Evolutionary conservation across 768 basidiomycete species (phyloP).

Genomic region (Lanmaoa rubissima): DNA sequence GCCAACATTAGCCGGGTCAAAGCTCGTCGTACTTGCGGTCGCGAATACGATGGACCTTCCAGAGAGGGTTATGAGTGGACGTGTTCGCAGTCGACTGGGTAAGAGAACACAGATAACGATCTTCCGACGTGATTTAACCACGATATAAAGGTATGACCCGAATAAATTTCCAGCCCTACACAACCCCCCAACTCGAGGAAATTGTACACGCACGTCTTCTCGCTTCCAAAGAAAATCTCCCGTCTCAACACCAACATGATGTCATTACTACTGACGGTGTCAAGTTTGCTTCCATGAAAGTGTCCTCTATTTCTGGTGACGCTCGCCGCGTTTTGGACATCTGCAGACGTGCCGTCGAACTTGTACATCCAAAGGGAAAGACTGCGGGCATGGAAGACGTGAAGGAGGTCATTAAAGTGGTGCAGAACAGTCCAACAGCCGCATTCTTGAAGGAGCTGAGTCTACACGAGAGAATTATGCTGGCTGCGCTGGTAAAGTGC

Average conservation of each 20-base stretch:
- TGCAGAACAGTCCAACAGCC: conserved; percentile 91
- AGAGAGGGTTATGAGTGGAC: conserved; percentile 87
- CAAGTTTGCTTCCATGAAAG: conserved; percentile 79
- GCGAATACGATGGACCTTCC: conserved; percentile 99
- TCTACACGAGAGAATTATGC: conserved; percentile 85
- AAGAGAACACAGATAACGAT: conserved; percentile 20
- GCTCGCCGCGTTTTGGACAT: conserved; percentile 92
- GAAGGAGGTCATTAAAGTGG: conserved; percentile 71
- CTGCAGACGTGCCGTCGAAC: conserved; percentile 88
- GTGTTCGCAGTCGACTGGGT: conserved; percentile 92
- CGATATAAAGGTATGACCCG: conserved; percentile 70
- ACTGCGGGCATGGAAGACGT: conserved; percentile 71
- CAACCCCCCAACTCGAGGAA: conserved; percentile 67
- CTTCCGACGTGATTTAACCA: background rate
- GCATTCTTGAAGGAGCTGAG: conserved; percentile 80
- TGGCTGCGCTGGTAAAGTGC: conserved; percentile 80
- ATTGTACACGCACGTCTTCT: conserved; percentile 85
- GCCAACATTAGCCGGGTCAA: conserved; percentile 87
- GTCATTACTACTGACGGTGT: conserved; percentile 71
- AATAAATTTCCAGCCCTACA: conserved; percentile 92
- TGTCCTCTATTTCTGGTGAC: conserved; percentile 85
- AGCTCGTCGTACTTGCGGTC: conserved; percentile 92
- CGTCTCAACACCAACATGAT: conserved; percentile 44
- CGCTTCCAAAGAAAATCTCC: conserved; percentile 51
- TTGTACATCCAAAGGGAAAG: conserved; percentile 50